These are phyloP conservation scores for Naganishia sp. DNA, from an alignment of 1,284 basidiomycete genomes.

Conservation along the genomic window DNA sequence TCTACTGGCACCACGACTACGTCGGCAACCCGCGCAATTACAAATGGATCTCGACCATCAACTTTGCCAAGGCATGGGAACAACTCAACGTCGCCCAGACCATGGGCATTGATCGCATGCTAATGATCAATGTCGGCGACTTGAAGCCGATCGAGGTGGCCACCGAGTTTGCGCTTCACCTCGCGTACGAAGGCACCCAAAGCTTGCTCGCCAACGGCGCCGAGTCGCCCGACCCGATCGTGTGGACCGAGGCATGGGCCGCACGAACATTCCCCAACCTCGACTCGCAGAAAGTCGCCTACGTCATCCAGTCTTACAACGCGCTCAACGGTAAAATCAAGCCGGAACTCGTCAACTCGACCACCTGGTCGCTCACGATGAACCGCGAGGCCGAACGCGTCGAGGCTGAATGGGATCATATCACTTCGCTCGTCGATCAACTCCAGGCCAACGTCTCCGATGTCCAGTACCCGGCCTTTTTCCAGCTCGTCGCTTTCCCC, in stretches of 20 bases:
- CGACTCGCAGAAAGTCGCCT: constrained; percentile 56
- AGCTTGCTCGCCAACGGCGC: constrained; percentile 50
- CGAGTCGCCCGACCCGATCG: constrained; percentile 3
- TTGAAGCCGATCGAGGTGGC: constrained; percentile 70
- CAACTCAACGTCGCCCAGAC: constrained; percentile 43
- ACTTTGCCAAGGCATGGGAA: constrained; percentile 38
- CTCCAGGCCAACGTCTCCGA: constrained; percentile 61
- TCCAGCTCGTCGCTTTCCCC: constrained; percentile 67
- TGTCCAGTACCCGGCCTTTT: constrained; percentile 62
- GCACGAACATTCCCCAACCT: constrained; percentile 63
- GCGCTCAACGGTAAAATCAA: constrained; percentile 65
- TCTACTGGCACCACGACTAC: constrained; percentile 23
- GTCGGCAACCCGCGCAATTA: constrained; percentile 45
- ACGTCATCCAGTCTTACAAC: constrained; percentile 64
- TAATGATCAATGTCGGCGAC: constrained; percentile 61
- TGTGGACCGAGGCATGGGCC: constrained; percentile 63
- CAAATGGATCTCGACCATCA: constrained; percentile 43
- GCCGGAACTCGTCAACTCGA: constrained; percentile 66
- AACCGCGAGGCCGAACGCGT: constrained; percentile 68
- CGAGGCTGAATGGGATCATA: constrained; percentile 58
- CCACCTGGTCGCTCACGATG: constrained; percentile 64
- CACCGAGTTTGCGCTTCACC: constrained; percentile 67
- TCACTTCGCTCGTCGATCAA: constrained; percentile 59
- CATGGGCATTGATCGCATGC: constrained; percentile 43
- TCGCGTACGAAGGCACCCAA: constrained; percentile 63